Evolutionary conservation across 2,329 filamentous ascomycete species (phyloP), one percentile per base, ranked within the genome.

Genomic region (Dothideomycetes sp.): DNA sequence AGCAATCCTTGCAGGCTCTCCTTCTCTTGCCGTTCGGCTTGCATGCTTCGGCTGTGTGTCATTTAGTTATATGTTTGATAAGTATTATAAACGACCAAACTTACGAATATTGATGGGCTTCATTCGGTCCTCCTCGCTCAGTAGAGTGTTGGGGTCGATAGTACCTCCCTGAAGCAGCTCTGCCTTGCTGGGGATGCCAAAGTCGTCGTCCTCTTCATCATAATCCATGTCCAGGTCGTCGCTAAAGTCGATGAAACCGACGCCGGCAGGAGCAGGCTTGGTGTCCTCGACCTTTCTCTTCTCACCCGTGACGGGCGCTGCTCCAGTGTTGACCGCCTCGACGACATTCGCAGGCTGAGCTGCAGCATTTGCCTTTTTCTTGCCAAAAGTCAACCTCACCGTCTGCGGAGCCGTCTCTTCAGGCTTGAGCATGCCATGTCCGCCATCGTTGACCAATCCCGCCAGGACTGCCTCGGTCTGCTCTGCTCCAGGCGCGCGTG

Each of bases 1-100:
- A 89, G 69, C 91, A 98, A 68, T 98, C 91, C 65, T 98, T 96
- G 72, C 91, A 98, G 42, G 91, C 87, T 46, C 88, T 80, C 40
- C 89, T 81, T 51, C 89, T 80, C 68, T 94, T 94, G 43, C 84
- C 86, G 33, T 91, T 85, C 35, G 89, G 88, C 43, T 80, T 77
- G 61, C 91, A 98, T 58, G 93, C 85, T 18, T 81, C 75, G 38
- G 91, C 88, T 84, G 47, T 14, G 18, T 27, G 31, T 34, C 14
- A 38, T 43, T 49, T 44, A 55, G 63, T 51, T 27, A 7, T n/a
- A n/a, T n/a, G n/a, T n/a, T n/a, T n/a, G n/a, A n/a, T n/a, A n/a
- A n/a, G n/a, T n/a, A n/a, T n/a, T n/a, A n/a, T n/a, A n/a, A n/a
- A n/a, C n/a, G n/a, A n/a, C n/a, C n/a, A n/a, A n/a, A 54, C 56